phyloP scores from a whole-genome alignment of 257 asterid species.

The Mitragyna speciosa region DNA sequence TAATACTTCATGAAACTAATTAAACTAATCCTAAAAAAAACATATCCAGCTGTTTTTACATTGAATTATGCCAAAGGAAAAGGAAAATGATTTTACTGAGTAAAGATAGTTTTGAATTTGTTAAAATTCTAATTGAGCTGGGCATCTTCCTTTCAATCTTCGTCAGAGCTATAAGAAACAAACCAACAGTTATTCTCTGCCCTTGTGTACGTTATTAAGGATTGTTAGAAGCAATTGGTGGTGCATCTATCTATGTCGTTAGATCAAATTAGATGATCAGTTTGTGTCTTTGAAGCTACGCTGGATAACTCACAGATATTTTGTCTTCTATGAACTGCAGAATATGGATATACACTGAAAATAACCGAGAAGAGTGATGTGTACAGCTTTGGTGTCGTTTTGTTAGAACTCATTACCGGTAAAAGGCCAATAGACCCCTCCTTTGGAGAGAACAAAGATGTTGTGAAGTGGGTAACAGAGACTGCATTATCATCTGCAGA shows the following conservation, averaged over 20 bases:
- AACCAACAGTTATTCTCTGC: not conserved
- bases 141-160: not conserved
- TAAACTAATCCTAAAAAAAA: too few species aligned
- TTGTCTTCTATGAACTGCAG: constrained; percentile 35
- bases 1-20: not conserved
- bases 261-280: not conserved
- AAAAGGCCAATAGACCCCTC: constrained; percentile 53
- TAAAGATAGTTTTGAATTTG: not conserved
- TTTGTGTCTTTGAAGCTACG: not conserved
- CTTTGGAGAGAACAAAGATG: constrained; percentile 55
- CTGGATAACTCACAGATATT: not conserved
- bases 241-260: not conserved
- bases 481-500: constrained; percentile 33
- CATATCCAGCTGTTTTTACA: too few species aligned
- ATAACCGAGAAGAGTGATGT: constrained; percentile 82
- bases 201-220: not conserved
- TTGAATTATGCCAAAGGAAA: not conserved
- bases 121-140: not conserved
- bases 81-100: not conserved
- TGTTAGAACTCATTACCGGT: constrained; percentile 62
- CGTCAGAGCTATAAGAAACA: not conserved
- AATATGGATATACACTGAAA: constrained; percentile 69
- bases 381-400: constrained; percentile 73
- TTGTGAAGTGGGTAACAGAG: constrained; percentile 67
- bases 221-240: not conserved